Base-by-base conservation (phyloP, 257 asterid species). In the Lithospermum erythrorhizon region DNA sequence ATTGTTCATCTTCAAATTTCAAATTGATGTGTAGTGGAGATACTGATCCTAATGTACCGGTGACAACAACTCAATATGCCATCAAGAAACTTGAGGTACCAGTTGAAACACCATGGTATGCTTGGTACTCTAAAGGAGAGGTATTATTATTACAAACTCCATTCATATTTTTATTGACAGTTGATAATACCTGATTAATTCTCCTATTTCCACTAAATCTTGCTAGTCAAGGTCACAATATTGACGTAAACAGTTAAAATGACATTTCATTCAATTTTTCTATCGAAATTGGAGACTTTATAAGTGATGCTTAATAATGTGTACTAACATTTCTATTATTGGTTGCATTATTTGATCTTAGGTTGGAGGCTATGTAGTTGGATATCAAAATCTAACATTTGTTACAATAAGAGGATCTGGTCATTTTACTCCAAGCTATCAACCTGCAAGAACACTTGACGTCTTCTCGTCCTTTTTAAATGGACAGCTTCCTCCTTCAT, bases 91-190 rank as follows among this genome's bases (percentile, higher is more conserved):
- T 82, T 6, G 63, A 27, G 19, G 0, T 65, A 58, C 55, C 74
- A 8, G 67, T 76, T 25, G 71, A 68, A 55, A 70, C 75, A 56
- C 73, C 78, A 22, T 82, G 83, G 81, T 63, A 73, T 21, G 75
- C 85, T 0, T 82, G 89, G 89, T 62, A 77, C 63, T 27, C 56
- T 20, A 68, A 74, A 15, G 61, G 53, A n/a, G 80, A 75, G 74
- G 76, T n/a, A n/a, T n/a, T 75, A 71, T 41, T 35, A 25, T 9
- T 27, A 29, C 49, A 41, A 41, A 41, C 1, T 41, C 7, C 5
- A 0, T 24, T 16, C n/a, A 10, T 48, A 58, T 27, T 9, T 11
- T 13, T 1, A 63, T 18, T 1, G n/a, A n/a, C n/a, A n/a, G n/a
- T n/a, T 4, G 1, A 1, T 4, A 7, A 1, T 24, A 0, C 16